phyloP scores from a whole-genome alignment of 1,284 basidiomycete genomes.

The Sparassis latifolia region DNA sequence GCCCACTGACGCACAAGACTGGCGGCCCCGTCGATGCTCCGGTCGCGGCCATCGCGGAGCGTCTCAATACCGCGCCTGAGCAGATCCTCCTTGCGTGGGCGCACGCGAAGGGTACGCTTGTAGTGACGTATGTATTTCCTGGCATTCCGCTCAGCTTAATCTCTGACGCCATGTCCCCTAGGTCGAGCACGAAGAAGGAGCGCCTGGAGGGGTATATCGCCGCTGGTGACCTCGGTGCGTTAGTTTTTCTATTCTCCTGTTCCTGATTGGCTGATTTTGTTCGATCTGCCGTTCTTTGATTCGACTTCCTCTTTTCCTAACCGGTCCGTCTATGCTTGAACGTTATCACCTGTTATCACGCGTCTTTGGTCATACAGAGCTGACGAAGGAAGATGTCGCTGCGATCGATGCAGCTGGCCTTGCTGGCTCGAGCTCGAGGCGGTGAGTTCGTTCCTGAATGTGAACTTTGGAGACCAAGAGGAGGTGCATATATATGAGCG shows the following conservation, averaged over 20 bases:
- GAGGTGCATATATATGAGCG: too few species aligned
- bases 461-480: too few species aligned
- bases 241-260: background rate
- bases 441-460: too few species aligned
- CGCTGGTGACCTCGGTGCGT: slow-evolving; percentile 39
- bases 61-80: slow-evolving; percentile 51
- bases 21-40: slow-evolving; percentile 68
- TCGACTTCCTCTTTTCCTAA: background rate
- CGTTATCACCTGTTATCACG: background rate
- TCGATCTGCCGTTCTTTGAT: background rate
- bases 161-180: slow-evolving; percentile 10
- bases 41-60: slow-evolving; percentile 49
- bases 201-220: slow-evolving; percentile 50
- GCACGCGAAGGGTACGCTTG: slow-evolving; percentile 55
- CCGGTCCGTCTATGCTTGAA: background rate
- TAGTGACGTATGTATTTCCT: slow-evolving; percentile 51
- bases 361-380: slow-evolving; percentile 10
- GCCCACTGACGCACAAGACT: slow-evolving; percentile 60
- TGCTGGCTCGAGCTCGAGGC: background rate
- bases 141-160: too few species aligned
- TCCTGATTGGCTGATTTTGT: background rate
- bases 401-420: slow-evolving; percentile 38
- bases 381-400: slow-evolving; percentile 32
- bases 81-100: slow-evolving; percentile 71
- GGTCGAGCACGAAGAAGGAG: slow-evolving; percentile 47